Conservation (phyloP, 1,284 basidiomycete species). For the Coniophora puteana region DNA sequence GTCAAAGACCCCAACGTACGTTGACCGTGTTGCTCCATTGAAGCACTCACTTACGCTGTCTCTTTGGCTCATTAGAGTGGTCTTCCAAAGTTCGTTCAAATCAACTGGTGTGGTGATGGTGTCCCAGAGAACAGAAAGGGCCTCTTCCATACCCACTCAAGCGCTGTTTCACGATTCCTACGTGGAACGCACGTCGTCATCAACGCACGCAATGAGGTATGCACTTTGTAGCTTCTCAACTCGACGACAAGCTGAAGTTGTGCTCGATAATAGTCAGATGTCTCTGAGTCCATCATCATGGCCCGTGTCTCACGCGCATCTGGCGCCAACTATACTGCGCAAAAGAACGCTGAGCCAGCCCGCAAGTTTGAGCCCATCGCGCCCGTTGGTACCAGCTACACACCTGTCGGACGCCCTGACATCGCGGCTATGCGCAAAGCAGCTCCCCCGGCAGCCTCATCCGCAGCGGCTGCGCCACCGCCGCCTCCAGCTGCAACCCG, state of each 20-base stretch:
- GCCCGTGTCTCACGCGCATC: conserved; percentile 86
- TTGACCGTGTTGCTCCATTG: conserved; percentile 8
- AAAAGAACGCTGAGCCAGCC: conserved; percentile 63
- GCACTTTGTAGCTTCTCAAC: conserved; percentile 16
- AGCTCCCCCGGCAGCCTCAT: conserved; percentile 35
- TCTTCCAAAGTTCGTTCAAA: conserved; percentile 90
- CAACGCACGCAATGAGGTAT: conserved; percentile 86
- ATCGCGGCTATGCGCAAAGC: conserved; percentile 56
- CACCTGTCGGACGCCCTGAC: conserved; percentile 67
- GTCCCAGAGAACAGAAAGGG: conserved; percentile 93
- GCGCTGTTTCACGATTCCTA: conserved; percentile 79
- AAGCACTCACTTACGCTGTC: conserved; percentile 5
- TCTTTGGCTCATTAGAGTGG: no score
- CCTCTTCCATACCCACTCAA: conserved; percentile 86
- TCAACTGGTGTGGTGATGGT: conserved; percentile 94
- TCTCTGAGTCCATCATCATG: conserved; percentile 78
- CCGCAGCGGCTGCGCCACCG: conserved; percentile 18
- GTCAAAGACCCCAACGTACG: conserved; percentile 86
- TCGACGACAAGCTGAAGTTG: neutral
- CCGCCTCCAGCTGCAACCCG: conserved; percentile 15
- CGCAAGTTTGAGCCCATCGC: conserved; percentile 67
- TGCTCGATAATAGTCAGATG: conserved; percentile 59
- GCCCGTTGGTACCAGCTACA: conserved; percentile 71
- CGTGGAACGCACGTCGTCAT: conserved; percentile 88
- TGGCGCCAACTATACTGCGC: conserved; percentile 87